Conservation (phyloP, 2,329 filamentous ascomycete species). For the Dothistroma pini region DNA sequence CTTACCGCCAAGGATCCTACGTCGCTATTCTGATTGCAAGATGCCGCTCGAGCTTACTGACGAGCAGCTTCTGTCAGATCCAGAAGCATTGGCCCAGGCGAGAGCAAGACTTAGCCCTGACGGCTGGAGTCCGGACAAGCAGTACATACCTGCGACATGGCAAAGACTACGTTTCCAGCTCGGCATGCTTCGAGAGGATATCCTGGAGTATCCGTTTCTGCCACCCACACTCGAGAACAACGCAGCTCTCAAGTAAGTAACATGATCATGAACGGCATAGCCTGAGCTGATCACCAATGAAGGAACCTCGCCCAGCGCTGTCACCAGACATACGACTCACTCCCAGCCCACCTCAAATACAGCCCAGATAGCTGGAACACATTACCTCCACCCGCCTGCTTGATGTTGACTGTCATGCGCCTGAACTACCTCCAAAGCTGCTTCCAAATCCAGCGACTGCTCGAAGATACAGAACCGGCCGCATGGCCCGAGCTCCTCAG, state of each 20-base stretch:
- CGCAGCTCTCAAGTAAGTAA: conserved; percentile 8
- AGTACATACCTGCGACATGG: conserved; percentile 16
- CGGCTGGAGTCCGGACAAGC: conserved; percentile 13
- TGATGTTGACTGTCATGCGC: conserved; percentile 18
- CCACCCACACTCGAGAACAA: conserved; percentile 2
- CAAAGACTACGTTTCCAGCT: conserved; percentile 12
- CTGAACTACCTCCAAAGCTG: conserved; percentile 20
- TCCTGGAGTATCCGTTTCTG: conserved; percentile 7
- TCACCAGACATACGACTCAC: background rate
- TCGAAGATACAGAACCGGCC: conserved; percentile 9
- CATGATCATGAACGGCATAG: no score
- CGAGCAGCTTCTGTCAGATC: conserved; percentile 7
- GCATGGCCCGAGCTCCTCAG: conserved; percentile 7
- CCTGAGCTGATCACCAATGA: background rate
- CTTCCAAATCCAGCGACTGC: conserved; percentile 20
- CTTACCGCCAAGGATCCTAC: conserved; percentile 19
- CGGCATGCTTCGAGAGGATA: conserved; percentile 10
- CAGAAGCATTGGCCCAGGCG: conserved; percentile 1
- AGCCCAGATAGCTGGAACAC: conserved; percentile 17
- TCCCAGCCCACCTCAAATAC: conserved; percentile 21
- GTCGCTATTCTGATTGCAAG: conserved; percentile 6
- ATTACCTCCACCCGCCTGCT: conserved; percentile 8
- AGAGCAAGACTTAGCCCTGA: conserved; percentile 7
- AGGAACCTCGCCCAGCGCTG: conserved; percentile 7
- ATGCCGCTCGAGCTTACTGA: conserved; percentile 16